These are phyloP conservation scores for Nakazawaea anatomiae DNA, from an alignment of 805 yeast species.

Conservation along the genomic window DNA sequence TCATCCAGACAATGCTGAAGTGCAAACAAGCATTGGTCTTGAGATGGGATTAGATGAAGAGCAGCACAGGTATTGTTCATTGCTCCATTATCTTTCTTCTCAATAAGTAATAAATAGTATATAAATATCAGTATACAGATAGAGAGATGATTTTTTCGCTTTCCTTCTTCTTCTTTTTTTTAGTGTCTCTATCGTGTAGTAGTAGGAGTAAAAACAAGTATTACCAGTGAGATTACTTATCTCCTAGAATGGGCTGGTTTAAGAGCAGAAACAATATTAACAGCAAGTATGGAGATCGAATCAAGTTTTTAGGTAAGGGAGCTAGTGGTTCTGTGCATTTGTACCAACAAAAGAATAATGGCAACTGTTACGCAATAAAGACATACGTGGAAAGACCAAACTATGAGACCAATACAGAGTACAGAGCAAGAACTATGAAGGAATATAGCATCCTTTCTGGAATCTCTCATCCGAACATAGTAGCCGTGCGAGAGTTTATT, in stretches of 20 bases:
- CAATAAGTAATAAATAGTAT: too few species aligned
- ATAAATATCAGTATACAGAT: not conserved
- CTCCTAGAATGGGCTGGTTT: too few species aligned
- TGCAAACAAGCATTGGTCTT: constrained; percentile 24
- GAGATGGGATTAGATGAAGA: constrained; percentile 15
- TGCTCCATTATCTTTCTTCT: not conserved
- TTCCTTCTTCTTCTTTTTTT: not conserved
- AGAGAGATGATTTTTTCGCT: not conserved
- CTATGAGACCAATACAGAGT: constrained; percentile 34
- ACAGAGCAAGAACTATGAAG: constrained; percentile 27
- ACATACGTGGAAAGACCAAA: constrained; percentile 33
- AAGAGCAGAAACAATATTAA: too few species aligned
- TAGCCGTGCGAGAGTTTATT: constrained; percentile 30
- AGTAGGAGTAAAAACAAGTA: not conserved
- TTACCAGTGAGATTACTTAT: not conserved
- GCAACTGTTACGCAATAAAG: constrained; percentile 34
- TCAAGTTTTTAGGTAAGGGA: constrained; percentile 22
- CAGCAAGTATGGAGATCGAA: constrained; percentile 15
- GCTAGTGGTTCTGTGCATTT: constrained; percentile 30
- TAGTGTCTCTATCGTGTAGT: not conserved
- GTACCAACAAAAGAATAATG: constrained; percentile 12
- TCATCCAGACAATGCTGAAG: constrained; percentile 19
- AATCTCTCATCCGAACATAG: constrained; percentile 24
- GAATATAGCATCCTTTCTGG: constrained; percentile 29
- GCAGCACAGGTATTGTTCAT: constrained; percentile 15